Percentiles rank a stretch among this genome's conserved stretches.
Conservation (phyloP, 345 rosid genomes). For the Gossypium sturtianum region DNA sequence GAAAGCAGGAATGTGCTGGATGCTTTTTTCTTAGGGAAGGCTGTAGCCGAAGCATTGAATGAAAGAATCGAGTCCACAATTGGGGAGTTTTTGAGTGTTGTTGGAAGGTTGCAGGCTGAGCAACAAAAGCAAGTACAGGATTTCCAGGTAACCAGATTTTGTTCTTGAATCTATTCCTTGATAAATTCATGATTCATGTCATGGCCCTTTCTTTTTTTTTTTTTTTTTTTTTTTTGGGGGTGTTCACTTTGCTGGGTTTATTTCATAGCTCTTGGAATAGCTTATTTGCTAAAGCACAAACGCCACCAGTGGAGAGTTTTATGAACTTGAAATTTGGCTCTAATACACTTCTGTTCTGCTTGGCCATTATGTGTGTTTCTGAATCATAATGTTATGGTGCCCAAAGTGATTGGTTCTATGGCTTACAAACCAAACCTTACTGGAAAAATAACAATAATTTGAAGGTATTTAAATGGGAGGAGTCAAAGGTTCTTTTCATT, state of each 20-base stretch:
- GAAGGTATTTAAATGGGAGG: not conserved
- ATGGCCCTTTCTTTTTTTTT: not conserved
- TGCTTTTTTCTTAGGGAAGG: constrained; percentile 95
- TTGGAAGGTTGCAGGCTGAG: constrained; percentile 82
- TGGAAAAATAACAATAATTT: not conserved
- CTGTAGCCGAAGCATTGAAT: constrained; percentile 76
- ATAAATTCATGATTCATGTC: not conserved
- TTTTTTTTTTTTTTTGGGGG: no score
- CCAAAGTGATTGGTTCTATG: not conserved
- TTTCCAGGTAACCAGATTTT: constrained; percentile 52
- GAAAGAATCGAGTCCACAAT: constrained; percentile 76
- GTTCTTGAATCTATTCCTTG: not conserved
- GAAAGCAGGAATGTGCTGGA: constrained; percentile 64
- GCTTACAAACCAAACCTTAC: not conserved
- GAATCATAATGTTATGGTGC: not conserved
- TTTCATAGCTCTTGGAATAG: not conserved
- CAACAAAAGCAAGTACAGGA: constrained; percentile 87
- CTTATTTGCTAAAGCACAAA: not conserved
- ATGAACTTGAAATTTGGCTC: not conserved
- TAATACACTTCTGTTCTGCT: not conserved
- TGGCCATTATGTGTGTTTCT: not conserved
- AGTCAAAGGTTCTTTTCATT: not conserved
- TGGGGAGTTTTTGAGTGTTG: constrained; percentile 69
- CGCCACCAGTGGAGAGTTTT: not conserved
- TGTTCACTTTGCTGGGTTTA: not conserved